Conservation (phyloP, 169 alveolate genomes). For the Eimeria necatrix region DNA sequence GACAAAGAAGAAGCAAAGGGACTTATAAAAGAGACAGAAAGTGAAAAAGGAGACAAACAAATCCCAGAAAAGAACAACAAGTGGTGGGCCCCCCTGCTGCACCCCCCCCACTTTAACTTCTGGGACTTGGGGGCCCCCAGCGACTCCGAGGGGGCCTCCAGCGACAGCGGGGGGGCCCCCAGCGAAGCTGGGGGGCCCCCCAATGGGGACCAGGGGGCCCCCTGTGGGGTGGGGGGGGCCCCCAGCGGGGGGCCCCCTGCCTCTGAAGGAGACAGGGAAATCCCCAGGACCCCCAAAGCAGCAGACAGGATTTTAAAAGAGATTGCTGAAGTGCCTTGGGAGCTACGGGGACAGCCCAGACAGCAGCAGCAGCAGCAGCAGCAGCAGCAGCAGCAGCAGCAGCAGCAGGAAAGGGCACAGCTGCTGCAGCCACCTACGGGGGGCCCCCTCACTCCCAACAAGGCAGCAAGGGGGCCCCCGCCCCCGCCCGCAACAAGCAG, state of each 20-base stretch:
- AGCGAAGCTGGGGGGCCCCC: neutral
- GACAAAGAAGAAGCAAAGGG: neutral
- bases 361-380: constrained; percentile 17
- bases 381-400: constrained; percentile 23
- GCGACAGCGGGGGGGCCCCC: neutral
- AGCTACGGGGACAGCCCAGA: neutral
- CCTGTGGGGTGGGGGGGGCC: neutral
- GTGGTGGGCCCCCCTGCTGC: neutral
- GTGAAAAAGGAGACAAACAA: too few species aligned
- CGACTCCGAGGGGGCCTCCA: too few species aligned
- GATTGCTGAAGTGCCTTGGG: neutral
- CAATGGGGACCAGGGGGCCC: neutral
- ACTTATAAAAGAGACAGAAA: neutral
- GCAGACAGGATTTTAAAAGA: neutral
- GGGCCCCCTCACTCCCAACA: neutral
- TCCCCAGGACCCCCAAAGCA: constrained; percentile 4
- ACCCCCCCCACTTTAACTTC: neutral
- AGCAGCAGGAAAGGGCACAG: neutral
- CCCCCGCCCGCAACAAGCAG: neutral
- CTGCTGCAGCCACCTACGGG: neutral
- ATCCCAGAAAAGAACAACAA: neutral
- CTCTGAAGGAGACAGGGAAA: neutral
- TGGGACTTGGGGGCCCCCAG: too few species aligned
- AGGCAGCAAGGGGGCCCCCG: neutral
- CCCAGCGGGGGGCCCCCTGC: too few species aligned